Base-by-base conservation (phyloP, 257 asterid species). In the Scutellaria minor region DNA sequence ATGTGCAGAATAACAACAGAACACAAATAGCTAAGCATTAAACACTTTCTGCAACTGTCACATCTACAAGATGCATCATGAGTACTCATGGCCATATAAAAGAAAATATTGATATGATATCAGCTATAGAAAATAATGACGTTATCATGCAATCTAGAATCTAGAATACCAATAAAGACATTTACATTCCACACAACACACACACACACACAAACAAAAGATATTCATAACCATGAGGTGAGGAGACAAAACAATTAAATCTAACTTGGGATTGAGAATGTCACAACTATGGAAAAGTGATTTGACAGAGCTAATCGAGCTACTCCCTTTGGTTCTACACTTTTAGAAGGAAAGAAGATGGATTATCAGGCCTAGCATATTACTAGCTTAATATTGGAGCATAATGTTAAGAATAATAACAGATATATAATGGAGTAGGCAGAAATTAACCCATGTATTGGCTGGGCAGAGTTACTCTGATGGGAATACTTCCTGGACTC, bases 91-190 rank as follows among this genome's bases (percentile, higher is more conserved):
- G 61, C 44, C 39, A 46, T 31, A 73, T 59, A 12, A 51, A 31
- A 37, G 57, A 45, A 64, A 51, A 13, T 22, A 41, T 22, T 3
- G 27, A 64, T 44, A 59, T 42, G 15, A 47, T 50, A 45, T 54
- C 14, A 59, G 51, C 24, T 39, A 76, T 48, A 7, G 12, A 48
- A 22, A 7, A 41, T 13, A 64, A 61, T 48, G 14, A 27, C 10
- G n/a, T 42, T 20, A 62, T 45, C 68, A 72, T 35, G 39, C 60
- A 70, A 52, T 59, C 75, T 13, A 27, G 3, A 69, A 52, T 59
- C 73, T 13, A 27, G 5, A 69, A 64, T 50, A 14, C 18, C 15
- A 20, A n/a, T 58, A 9, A 11, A 46, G 22, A 42, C 27, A 59
- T 35, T 18, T 18, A 42, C 45, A 44, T 7, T 52, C 41, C 12